These are phyloP conservation scores for Solanum ahanhuiri DNA, from an alignment of 257 asterid species.

Conservation along the genomic window DNA sequence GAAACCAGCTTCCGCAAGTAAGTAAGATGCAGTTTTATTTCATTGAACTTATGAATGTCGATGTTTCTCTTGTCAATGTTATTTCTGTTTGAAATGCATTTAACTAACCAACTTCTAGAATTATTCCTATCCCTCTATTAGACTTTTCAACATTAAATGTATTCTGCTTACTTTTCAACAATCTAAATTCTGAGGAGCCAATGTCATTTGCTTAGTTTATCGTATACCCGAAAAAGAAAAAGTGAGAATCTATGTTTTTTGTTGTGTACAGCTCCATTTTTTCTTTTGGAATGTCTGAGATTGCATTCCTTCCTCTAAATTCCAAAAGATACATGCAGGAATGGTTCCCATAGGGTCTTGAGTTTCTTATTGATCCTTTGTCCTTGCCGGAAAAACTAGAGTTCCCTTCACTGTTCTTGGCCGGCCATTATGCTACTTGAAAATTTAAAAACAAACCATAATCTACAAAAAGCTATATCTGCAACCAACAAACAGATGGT, in stretches of 20 bases:
- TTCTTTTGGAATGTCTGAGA: background rate
- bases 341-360: background rate
- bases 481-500: background rate
- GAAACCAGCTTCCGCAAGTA: constrained; percentile 88
- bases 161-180: background rate
- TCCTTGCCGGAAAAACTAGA: background rate
- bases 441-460: background rate
- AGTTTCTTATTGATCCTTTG: background rate
- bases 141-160: background rate
- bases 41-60: background rate
- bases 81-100: background rate
- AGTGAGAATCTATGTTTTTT: background rate
- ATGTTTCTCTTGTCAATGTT: background rate
- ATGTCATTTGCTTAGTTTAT: background rate
- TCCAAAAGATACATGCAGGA: background rate
- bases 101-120: background rate
- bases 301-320: background rate
- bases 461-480: background rate
- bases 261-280: background rate
- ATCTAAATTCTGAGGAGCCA: too few relatives aligned
- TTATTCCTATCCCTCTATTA: background rate
- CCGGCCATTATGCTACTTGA: background rate
- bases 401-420: background rate
- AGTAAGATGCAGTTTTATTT: constrained; percentile 19
- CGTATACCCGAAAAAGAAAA: background rate